Evolutionary conservation across 1,284 basidiomycete species (phyloP), one percentile per base, ranked within the genome.

Genomic region (Kwoniella shivajii): DNA sequence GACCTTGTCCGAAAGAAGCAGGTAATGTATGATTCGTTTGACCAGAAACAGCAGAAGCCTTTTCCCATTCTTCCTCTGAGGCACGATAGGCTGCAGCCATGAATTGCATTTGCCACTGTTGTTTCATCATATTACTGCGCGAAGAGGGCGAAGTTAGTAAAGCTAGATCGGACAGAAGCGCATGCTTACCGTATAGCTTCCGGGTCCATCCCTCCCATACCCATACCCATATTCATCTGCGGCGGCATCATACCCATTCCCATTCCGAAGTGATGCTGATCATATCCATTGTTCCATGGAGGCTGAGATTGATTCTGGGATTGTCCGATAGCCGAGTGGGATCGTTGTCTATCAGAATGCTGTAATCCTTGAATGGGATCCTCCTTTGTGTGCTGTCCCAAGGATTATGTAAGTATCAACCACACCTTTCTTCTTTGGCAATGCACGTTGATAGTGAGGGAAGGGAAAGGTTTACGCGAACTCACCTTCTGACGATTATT

Each of bases 51-150:
- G 53, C 57, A 5, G 67, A 69, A 7, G 66, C 66, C 10, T 71
- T 63, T 62, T 76, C 74, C 74, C 74, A 76, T 54, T 71, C 65
- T 43, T 76, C 73, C 53, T 76, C 74, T 18, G 71, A 75, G 33
- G 71, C 67, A 3, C 66, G 66, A 36, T 63, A 65, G 0, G 74
- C 74, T 2, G 71, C 71, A 11, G 71, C 69, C 65, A 75, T 71
- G 60, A 65, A 74, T 50, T 74, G 69, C 31, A 65, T 66, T 54
- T 76, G 71, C 61, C 66, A 71, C 27, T 71, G 69, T 42, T 74
- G 71, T 50, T 75, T 74, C 66, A 70, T 68, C 55, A 61, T 59
- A 16, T 51, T 33, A 13, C 56, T 63, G 52, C 33, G 39, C 3
- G 33, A 13, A 33, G 13, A 42, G 9, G 42, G 11, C 3, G 26